Base-by-base conservation (phyloP, 306 rosid species). In the Rosa multiflora region DNA sequence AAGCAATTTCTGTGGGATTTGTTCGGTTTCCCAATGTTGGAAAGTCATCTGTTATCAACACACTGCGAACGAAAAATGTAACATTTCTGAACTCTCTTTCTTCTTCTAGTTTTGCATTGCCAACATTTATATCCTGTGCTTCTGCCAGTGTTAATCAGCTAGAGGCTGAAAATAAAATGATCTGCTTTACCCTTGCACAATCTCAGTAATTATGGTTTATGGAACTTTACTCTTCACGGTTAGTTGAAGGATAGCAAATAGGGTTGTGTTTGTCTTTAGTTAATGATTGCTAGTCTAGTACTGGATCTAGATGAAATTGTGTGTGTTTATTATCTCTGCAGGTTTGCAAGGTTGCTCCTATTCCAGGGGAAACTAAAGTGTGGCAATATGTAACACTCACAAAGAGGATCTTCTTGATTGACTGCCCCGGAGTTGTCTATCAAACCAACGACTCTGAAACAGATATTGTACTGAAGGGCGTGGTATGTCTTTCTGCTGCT, bases 341-440 rank as follows among this genome's bases (percentile, higher is more conserved):
- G 99, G 98, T 95, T 48, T 95, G 99, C 90, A 95, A 93, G 90
- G 98, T 91, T 81, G 99, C 98, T 79, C 98, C 98, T 79, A 95
- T 95, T 78, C 97, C 97, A 9, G 98, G 99, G 85, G 98, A 95
- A 79, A 95, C 98, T 11, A 95, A 93, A 88, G 98, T 92, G 73
- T 95, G 98, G 98, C 98, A 95, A 71, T 95, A 93, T 82, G 91
- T 95, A 67, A 91, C 99, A 46, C 98, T 93, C 70, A 95, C 98
- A 26, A 93, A 95, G 93, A 93, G 94, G 87, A 95, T 93, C 79
- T 90, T 92, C 82, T 82, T 95, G 88, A 95, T 95, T 67, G 99
- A 95, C 75, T 92, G 98, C 81, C 98, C 98, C 1, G 98, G 98
- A 62, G 98, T 95, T 79, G 98, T 93, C 77, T 93, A 95, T 82